These are phyloP conservation scores for Xylaria digitata DNA, from an alignment of 2,329 filamentous ascomycete genomes.

Conservation along the genomic window DNA sequence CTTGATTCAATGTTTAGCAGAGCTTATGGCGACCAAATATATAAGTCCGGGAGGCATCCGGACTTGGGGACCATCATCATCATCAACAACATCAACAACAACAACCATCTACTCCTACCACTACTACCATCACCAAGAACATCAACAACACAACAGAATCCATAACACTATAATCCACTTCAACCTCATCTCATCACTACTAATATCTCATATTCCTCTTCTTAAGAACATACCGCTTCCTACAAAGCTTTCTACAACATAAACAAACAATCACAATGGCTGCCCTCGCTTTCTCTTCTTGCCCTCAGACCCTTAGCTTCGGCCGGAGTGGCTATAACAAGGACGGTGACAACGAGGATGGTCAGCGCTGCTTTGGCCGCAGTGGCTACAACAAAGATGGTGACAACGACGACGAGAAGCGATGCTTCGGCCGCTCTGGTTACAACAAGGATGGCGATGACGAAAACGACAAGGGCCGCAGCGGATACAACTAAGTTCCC, in stretches of 20 bases:
- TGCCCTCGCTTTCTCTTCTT: constrained; percentile 49
- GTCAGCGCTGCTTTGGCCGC: constrained; percentile 50
- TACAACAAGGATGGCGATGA: constrained; percentile 42
- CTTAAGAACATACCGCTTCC: constrained; percentile 22
- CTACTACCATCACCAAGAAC: constrained; percentile 4
- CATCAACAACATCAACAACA: constrained; percentile 34
- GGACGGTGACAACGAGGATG: constrained; percentile 53
- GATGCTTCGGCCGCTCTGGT: constrained; percentile 38
- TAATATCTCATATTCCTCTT: constrained; percentile 12
- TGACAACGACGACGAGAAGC: constrained; percentile 40
- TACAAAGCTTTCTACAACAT: constrained; percentile 20
- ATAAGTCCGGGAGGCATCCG: constrained; percentile 35
- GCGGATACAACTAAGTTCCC: constrained; percentile 38
- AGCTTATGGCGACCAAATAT: constrained; percentile 31
- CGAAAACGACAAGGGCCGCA: constrained; percentile 37
- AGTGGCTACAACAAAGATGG: constrained; percentile 52
- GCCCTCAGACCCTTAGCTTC: constrained; percentile 50
- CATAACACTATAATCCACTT: constrained; percentile 15
- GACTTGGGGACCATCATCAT: constrained; percentile 29
- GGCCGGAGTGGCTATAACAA: constrained; percentile 63
- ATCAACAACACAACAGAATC: constrained; percentile 8
- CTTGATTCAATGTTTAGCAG: constrained; percentile 21
- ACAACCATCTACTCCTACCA: constrained; percentile 19
- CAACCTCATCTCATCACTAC: constrained; percentile 15
- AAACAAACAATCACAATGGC: constrained; percentile 53